Evolutionary conservation across 345 rosid species (phyloP), one percentile per base, ranked within the genome.

Genomic region (Iberis pinnata): DNA sequence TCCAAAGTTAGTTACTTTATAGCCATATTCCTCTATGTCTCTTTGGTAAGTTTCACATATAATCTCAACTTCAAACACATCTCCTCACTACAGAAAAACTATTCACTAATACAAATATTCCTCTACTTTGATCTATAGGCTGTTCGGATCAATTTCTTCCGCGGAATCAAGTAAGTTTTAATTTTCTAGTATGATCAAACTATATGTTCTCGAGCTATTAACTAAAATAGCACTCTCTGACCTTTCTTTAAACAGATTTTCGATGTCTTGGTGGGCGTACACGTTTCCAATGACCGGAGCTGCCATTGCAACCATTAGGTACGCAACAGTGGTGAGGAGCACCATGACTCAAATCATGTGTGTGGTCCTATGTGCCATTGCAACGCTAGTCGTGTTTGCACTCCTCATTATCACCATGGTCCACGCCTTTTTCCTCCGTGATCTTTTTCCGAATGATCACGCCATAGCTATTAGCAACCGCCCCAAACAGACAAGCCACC

Each of bases 201-300:
- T n/a, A n/a, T n/a, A n/a, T n/a, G n/a, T n/a, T n/a, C n/a, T n/a
- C n/a, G n/a, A n/a, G n/a, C n/a, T n/a, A n/a, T n/a, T n/a, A n/a
- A n/a, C n/a, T n/a, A n/a, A n/a, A n/a, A n/a, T n/a, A n/a, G n/a
- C n/a, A n/a, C n/a, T n/a, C 54, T 44, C 44, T 3, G 3, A 31
- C 15, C 13, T n/a, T n/a, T n/a, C n/a, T n/a, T n/a, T n/a, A n/a
- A 43, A 77, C 31, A 88, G 89, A 71, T 87, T 90, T 63, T 90
- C 96, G 8, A 58, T 81, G 70, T 83, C 96, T 45, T 87, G 95
- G 95, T 90, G 98, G 96, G 98, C 96, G 4, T 90, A 87, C 62
- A 90, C 96, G 2, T 87, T 90, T 60, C 92, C 98, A 0, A 83
- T 78, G 86, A 84, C 88, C 0, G 79, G 86, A 20, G 88, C 88